Evolutionary conservation across 2,329 filamentous ascomycete species (phyloP), one percentile per base, ranked within the genome.

Genomic region (Cytospora schulzeri): DNA sequence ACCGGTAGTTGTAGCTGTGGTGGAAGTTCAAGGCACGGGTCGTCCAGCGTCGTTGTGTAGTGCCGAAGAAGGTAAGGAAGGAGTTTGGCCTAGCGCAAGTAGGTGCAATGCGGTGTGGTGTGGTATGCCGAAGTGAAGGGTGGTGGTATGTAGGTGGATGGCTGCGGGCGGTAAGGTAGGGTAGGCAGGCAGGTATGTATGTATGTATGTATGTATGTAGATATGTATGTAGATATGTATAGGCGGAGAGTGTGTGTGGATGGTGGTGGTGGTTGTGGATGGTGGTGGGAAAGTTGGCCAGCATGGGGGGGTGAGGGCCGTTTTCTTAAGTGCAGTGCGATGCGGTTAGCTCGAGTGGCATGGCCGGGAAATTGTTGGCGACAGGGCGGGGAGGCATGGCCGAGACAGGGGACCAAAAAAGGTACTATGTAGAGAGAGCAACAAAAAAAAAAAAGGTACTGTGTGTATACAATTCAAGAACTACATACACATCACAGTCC

Each of bases 301-400:
- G 28, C 50, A 53, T 12, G 53, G 41, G 59, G 61, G 64, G 65
- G 62, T 59, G 62, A 33, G 52, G 51, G 65, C 48, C 55, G 58
- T 62, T 67, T 67, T 65, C 62, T 65, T 64, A 60, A 67, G 62
- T 62, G 65, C 58, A 53, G 55, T 62, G 59, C 56, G 65, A 60
- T 67, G 59, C 62, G 45, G 45, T 48, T 65, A 67, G 65, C 58
- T 51, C 45, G 50, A 61, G 57, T 62, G 62, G 61, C 52, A 64
- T 64, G 64, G 62, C 62, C 58, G 62, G 57, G 65, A 66, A 65
- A 66, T 66, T 66, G 62, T 66, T 65, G 62, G 62, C 53, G 65
- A 62, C 65, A 65, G 62, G 62, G 50, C 26, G 45, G 41, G 29
- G 17, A 19, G 29, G 51, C 26, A 53, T 29, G 29, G 45, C 45